A percentile compares a stretch with the other conserved stretches of the same genome.
phyloP scores from a whole-genome alignment of 345 rosid genomes.

The Eucalyptus marginata region DNA sequence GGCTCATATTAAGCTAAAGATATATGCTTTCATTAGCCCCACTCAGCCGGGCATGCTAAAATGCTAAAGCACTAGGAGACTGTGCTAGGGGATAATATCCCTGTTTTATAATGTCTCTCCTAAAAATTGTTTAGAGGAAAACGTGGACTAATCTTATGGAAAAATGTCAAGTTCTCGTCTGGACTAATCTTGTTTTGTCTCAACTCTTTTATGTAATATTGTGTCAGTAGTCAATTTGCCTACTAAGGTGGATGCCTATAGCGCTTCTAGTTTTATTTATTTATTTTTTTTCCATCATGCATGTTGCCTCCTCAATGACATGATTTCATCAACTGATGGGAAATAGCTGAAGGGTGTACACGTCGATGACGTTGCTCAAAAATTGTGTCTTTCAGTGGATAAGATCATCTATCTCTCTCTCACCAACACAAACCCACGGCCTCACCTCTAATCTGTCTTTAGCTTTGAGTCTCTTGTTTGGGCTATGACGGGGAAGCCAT shows the following conservation, averaged over 20 bases:
- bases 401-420: background rate
- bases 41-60: no score
- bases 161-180: background rate
- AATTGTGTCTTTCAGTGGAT: conserved; percentile 23
- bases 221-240: background rate
- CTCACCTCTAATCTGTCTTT: background rate
- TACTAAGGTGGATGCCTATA: background rate
- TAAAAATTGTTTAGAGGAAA: no score
- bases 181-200: background rate
- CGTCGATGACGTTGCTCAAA: conserved; percentile 33
- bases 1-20: no score
- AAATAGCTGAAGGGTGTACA: conserved; percentile 40
- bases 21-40: no score
- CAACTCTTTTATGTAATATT: background rate
- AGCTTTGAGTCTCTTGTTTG: background rate
- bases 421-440: background rate
- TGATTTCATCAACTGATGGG: conserved; percentile 9
- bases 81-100: no score
- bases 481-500: conserved; percentile 31
- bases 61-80: no score
- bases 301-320: background rate
- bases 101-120: no score
- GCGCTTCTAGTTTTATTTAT: background rate
- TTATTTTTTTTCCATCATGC: background rate
- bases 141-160: background rate